Conservation (phyloP, 768 basidiomycete genomes). For the Podaxis sp. region DNA sequence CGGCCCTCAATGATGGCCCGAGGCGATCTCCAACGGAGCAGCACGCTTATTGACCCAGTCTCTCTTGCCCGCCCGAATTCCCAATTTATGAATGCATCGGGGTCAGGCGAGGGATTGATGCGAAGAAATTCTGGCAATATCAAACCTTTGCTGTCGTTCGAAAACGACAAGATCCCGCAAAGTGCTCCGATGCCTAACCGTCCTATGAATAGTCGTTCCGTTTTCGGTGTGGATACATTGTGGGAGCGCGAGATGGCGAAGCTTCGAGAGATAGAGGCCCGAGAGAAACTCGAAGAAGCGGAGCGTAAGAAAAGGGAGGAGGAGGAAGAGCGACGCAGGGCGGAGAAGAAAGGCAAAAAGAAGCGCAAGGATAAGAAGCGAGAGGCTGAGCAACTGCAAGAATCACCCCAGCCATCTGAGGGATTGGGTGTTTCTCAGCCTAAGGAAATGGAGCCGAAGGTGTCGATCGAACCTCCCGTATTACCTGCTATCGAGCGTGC, state of each 20-base stretch:
- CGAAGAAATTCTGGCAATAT: slow-evolving; percentile 51
- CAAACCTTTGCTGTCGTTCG: slow-evolving; percentile 69
- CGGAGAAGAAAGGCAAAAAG: slow-evolving; percentile 46
- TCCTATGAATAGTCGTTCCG: slow-evolving; percentile 57
- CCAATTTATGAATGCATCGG: slow-evolving; percentile 43
- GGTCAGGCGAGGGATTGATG: slow-evolving; percentile 31
- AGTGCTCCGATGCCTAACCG: slow-evolving; percentile 22
- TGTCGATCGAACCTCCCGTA: slow-evolving; percentile 40
- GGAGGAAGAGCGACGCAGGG: slow-evolving; percentile 43
- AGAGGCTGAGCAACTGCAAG: slow-evolving; percentile 15
- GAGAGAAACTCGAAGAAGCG: slow-evolving; percentile 59
- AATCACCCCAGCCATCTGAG: background rate
- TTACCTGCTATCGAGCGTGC: slow-evolving; percentile 43
- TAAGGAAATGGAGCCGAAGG: slow-evolving; percentile 23
- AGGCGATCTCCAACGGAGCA: slow-evolving; percentile 44
- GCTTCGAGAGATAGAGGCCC: slow-evolving; percentile 71
- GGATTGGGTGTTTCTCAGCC: slow-evolving; percentile 9
- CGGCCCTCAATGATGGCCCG: slow-evolving; percentile 94
- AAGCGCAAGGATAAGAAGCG: slow-evolving; percentile 41
- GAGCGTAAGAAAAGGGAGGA: slow-evolving; percentile 44
- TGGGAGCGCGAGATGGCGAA: slow-evolving; percentile 90
- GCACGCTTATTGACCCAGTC: slow-evolving; percentile 74
- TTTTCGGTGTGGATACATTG: slow-evolving; percentile 90
- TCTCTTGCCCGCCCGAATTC: slow-evolving; percentile 51
- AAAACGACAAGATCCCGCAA: slow-evolving; percentile 41